Conservation (phyloP, 1,284 basidiomycete genomes). For the Malassezia dermatis region DNA sequence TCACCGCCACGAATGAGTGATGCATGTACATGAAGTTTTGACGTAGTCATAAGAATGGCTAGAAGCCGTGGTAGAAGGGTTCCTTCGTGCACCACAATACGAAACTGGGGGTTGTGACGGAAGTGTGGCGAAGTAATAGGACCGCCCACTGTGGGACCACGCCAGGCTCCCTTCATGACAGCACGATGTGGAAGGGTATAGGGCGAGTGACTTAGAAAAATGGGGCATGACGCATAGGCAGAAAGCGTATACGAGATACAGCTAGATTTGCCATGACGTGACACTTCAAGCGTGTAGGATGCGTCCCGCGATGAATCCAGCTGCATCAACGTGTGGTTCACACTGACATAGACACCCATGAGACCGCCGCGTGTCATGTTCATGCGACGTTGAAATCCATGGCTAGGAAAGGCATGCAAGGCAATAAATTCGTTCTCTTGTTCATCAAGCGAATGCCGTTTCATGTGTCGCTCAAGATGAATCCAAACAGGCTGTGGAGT, state of each 20-base stretch:
- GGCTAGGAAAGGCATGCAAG: constrained; percentile 11
- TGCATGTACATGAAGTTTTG: neutral
- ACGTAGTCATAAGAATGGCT: constrained; percentile 1
- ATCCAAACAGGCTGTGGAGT: neutral
- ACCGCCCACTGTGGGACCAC: constrained; percentile 67
- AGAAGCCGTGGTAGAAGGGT: constrained; percentile 1
- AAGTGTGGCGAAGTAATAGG: constrained; percentile 68
- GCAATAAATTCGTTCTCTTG: constrained; percentile 9
- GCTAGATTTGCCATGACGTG: constrained; percentile 28
- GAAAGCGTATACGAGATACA: constrained; percentile 52
- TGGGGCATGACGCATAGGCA: constrained; percentile 52
- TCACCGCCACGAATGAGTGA: constrained; percentile 1
- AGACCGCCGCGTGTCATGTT: constrained; percentile 2
- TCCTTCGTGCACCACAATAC: constrained; percentile 50
- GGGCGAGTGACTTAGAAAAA: constrained; percentile 20
- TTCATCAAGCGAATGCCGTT: neutral
- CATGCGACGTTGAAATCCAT: neutral
- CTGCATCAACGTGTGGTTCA: constrained; percentile 61
- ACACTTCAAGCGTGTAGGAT: constrained; percentile 29
- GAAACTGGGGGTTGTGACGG: constrained; percentile 82
- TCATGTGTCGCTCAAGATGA: constrained; percentile 11
- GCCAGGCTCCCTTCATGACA: constrained; percentile 50
- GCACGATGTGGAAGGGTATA: constrained; percentile 19
- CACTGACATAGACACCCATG: constrained; percentile 63
- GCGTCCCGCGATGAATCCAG: constrained; percentile 11